Percentiles rank a stretch among this genome's conserved stretches.
Conservation (phyloP, 2,329 filamentous ascomycete species). For the Microcyclospora pomicola region DNA sequence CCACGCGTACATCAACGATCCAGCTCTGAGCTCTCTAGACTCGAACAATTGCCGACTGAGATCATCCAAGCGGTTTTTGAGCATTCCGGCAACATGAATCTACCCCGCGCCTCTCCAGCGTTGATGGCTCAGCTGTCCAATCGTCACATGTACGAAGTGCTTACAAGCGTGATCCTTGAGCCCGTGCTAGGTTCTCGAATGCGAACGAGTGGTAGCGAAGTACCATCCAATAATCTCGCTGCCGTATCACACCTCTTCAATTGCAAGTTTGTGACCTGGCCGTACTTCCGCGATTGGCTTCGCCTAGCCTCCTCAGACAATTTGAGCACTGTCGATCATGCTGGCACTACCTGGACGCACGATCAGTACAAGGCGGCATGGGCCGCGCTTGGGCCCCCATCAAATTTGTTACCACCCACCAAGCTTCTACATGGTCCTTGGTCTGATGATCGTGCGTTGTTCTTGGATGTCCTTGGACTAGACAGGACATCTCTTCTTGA, state of each 20-base stretch:
- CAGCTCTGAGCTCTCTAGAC: slow-evolving; percentile 8
- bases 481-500: slow-evolving; percentile 4
- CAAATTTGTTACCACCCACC: slow-evolving; percentile 10
- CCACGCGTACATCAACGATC: slow-evolving; percentile 8
- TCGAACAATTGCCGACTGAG: slow-evolving; percentile 23
- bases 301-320: background rate
- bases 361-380: slow-evolving; percentile 6
- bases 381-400: slow-evolving; percentile 8
- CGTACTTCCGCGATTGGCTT: slow-evolving; percentile 18
- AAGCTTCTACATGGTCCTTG: slow-evolving; percentile 16
- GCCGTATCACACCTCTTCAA: slow-evolving; percentile 17
- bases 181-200: slow-evolving; percentile 7
- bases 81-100: slow-evolving; percentile 17
- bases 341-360: background rate
- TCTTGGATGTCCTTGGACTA: slow-evolving; percentile 8
- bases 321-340: background rate
- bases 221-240: slow-evolving; percentile 3
- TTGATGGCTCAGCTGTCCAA: slow-evolving; percentile 19
- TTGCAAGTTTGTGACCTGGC: slow-evolving; percentile 23
- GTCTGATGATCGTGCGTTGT: slow-evolving; percentile 11
- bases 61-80: slow-evolving; percentile 23
- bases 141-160: slow-evolving; percentile 14
- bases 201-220: no score
- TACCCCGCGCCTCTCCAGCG: slow-evolving; percentile 18
- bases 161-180: slow-evolving; percentile 14